phyloP scores from a whole-genome alignment of 2,329 filamentous ascomycete genomes.

The Aurifilum marmelostoma region DNA sequence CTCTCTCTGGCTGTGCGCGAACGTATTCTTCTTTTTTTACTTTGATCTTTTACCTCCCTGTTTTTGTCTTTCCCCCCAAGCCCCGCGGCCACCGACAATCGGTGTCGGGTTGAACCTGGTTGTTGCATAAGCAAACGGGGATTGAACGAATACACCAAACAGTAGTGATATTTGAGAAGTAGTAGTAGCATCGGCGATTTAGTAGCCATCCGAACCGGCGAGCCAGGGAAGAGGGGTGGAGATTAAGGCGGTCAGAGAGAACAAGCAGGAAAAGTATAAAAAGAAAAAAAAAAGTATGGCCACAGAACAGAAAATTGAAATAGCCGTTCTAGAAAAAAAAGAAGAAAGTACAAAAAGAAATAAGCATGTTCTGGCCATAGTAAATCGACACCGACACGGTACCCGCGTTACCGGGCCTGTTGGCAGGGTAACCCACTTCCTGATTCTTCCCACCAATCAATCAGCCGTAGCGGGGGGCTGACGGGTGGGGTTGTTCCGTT shows the following conservation, averaged over 20 bases:
- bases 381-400: neutral
- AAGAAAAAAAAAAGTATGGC: neutral
- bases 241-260: neutral
- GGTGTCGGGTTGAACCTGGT: neutral
- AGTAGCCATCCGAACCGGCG: neutral
- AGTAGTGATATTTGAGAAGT: neutral
- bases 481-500: too few species aligned
- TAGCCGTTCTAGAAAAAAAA: too few species aligned
- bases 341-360: neutral
- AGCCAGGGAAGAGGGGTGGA: neutral
- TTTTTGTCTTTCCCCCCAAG: neutral
- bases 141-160: neutral
- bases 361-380: neutral
- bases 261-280: neutral
- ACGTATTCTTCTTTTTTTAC: neutral
- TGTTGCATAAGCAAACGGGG: neutral
- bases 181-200: neutral
- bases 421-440: slow-evolving; percentile 6
- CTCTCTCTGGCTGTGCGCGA: too few species aligned
- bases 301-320: neutral
- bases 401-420: neutral
- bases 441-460: neutral
- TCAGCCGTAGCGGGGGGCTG: neutral
- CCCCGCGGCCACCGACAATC: neutral
- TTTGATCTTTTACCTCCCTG: neutral